These are phyloP conservation scores for Suhomyces prunicola DNA, from an alignment of 805 yeast species.

Conservation along the genomic window DNA sequence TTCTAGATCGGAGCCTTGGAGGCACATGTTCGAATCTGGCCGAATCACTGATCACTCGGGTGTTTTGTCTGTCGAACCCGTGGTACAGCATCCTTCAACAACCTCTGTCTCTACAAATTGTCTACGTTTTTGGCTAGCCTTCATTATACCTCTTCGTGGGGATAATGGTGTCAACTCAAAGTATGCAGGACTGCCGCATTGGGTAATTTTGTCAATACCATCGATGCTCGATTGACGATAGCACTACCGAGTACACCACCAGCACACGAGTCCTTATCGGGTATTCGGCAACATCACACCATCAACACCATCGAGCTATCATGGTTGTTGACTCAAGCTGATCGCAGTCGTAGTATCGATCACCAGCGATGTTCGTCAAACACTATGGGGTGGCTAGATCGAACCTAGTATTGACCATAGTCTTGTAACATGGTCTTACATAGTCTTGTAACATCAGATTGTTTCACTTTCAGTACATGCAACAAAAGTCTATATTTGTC, in stretches of 20 bases:
- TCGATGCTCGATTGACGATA: background rate
- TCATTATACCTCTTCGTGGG: background rate
- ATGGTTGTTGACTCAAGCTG: too few species aligned
- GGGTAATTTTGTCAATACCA: constrained; percentile 1
- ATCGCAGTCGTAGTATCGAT: too few species aligned
- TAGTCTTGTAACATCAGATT: too few species aligned
- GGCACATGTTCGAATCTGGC: constrained; percentile 31
- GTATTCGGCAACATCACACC: too few species aligned
- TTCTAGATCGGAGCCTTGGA: constrained; percentile 28
- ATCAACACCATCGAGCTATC: too few species aligned
- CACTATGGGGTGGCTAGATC: background rate
- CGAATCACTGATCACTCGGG: constrained; percentile 28
- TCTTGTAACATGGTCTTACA: too few species aligned
- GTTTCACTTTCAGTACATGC: too few species aligned
- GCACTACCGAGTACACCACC: too few species aligned
- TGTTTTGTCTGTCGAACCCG: background rate
- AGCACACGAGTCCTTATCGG: too few species aligned
- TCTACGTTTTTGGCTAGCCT: background rate
- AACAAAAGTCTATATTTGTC: too few species aligned
- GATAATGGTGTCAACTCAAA: background rate
- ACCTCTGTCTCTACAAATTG: background rate
- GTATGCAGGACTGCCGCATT: constrained; percentile 2
- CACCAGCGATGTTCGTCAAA: background rate
- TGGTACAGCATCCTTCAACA: background rate
- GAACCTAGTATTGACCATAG: too few species aligned